phyloP scores from a whole-genome alignment of 306 rosid genomes.

The Vigna mungo region DNA sequence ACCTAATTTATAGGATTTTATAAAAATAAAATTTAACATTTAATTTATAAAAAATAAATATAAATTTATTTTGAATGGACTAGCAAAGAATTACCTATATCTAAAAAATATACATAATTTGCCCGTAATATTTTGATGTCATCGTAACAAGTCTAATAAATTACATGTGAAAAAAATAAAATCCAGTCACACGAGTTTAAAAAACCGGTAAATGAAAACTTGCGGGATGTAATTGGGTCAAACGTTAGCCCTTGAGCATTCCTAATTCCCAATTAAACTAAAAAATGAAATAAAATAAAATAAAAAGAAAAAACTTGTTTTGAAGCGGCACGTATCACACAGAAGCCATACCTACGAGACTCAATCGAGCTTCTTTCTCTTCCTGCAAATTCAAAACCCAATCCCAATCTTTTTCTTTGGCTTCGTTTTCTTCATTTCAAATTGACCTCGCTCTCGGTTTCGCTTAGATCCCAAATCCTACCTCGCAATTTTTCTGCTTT shows the following conservation, averaged over 20 bases:
- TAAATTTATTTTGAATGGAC: too few relatives aligned
- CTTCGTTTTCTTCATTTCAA: constrained; percentile 6
- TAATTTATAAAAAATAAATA: too few relatives aligned
- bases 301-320: not conserved
- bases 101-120: too few relatives aligned
- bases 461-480: constrained; percentile 48
- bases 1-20: too few relatives aligned
- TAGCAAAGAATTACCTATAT: too few relatives aligned
- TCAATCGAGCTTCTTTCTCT: constrained; percentile 30
- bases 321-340: constrained; percentile 21
- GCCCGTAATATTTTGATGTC: not conserved
- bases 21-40: too few relatives aligned
- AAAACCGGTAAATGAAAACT: not conserved
- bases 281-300: not conserved
- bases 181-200: not conserved
- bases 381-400: constrained; percentile 57
- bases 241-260: not conserved
- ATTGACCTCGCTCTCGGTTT: constrained; percentile 9
- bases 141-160: not conserved
- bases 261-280: not conserved
- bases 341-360: constrained; percentile 15
- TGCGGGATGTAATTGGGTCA: not conserved
- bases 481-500: constrained; percentile 17
- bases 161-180: not conserved
- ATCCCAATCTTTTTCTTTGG: constrained; percentile 21